Base-by-base conservation (phyloP, 176 grass and related monocot genomes). In the Areca catechu region DNA sequence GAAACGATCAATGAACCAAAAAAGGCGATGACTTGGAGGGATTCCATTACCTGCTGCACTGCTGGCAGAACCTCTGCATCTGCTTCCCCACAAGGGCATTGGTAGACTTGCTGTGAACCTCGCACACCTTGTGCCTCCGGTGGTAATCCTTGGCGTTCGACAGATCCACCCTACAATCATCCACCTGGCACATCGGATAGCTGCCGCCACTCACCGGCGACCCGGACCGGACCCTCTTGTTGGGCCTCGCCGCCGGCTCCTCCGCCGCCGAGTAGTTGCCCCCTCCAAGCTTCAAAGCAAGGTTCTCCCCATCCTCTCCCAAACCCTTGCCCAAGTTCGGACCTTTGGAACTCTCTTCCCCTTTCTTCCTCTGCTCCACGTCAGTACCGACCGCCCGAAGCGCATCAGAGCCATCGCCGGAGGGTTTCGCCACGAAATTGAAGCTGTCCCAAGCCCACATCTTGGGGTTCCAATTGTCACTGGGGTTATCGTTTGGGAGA, bases 11-110 rank as follows among this genome's bases (percentile, higher is more conserved):
- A 34, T 34, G 7, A 34, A 34, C 7, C 30, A 34, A 34, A 34
- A 34, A 34, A 34, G 30, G 30, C 30, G 7, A 9, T 9, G 30
- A 34, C 6, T 7, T 16, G 49, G 22, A 50, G 53, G 5, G 48
- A 22, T 48, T 57, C 66, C 23, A 76, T 75, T 88, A 98, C 88
- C 94, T 92, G 78, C 94, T 93, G 51, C 88, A 92, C 81, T 98
- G 94, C 70, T 98, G 94, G 73, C 94, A 98, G 84, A 93, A 93
- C 50, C 87, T 84, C 84, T 98, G 88, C 76, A 92, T 89, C 78
- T 85, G 88, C 74, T 73, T 89, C 23, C 54, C 88, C 6, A 98
- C 94, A 4, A 98, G 70, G 7, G 88, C 88, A 66, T 92, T 98
- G 66, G 76, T 85, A 19, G 84, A 83, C 78, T 93, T 98, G 69